Conservation (phyloP, 1,284 basidiomycete genomes). For the Ganoderma lucidum region DNA sequence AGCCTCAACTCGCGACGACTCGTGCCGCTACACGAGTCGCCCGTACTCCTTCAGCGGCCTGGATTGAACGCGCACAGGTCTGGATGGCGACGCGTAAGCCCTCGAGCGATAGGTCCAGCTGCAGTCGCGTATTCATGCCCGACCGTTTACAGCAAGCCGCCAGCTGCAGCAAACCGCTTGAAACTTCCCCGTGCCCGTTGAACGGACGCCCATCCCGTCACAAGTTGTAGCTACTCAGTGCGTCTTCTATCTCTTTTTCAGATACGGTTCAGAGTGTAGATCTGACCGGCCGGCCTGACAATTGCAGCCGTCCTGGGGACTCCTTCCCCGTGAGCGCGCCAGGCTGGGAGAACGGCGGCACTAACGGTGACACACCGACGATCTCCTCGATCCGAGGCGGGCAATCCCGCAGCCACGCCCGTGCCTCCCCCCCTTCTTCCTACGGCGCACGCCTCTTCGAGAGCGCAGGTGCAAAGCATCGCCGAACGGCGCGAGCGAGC, state of each 20-base stretch:
- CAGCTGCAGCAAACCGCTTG: background rate
- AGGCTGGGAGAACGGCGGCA: background rate
- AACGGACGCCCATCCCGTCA: background rate
- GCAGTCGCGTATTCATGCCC: background rate
- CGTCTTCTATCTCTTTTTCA: background rate
- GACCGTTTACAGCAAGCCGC: background rate
- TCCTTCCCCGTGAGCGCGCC: background rate
- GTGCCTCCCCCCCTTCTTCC: background rate
- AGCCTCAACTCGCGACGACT: background rate
- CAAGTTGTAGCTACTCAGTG: background rate
- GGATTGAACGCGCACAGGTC: background rate
- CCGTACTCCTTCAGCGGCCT: background rate
- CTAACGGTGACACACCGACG: background rate
- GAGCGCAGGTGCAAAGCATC: background rate
- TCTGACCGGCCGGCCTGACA: background rate
- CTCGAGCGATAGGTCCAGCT: background rate
- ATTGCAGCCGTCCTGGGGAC: background rate
- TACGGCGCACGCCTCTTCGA: background rate
- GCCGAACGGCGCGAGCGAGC: background rate
- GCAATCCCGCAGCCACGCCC: background rate
- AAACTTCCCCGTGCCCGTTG: background rate
- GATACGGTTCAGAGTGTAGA: slow-evolving; percentile 1
- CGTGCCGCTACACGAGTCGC: background rate
- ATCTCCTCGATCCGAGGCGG: background rate
- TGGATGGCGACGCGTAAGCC: background rate